phyloP scores from a whole-genome alignment of 192 early-diverging fungal species.

The Coemansia brasiliensis region DNA sequence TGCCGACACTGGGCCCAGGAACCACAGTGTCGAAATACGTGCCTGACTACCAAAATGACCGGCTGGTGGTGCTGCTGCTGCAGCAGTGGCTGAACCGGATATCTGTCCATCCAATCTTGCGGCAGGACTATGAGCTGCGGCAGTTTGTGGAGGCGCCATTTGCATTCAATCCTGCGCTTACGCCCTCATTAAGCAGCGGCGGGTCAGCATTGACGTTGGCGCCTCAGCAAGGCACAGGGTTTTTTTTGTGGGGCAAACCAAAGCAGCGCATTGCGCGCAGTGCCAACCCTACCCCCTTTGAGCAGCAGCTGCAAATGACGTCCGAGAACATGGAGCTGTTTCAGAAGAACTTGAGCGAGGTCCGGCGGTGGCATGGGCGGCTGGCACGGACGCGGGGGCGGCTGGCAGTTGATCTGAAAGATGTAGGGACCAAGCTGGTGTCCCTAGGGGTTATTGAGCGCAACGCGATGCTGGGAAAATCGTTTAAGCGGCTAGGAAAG shows the following conservation, averaged over 20 bases:
- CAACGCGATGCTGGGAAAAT: slow-evolving; percentile 25
- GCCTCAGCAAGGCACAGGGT: slow-evolving; percentile 27
- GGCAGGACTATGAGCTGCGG: slow-evolving; percentile 57
- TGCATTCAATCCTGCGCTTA: slow-evolving; percentile 50
- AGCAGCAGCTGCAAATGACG: slow-evolving; percentile 36
- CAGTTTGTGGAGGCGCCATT: slow-evolving; percentile 59
- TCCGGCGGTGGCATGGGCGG: slow-evolving; percentile 51
- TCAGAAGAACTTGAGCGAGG: slow-evolving; percentile 28
- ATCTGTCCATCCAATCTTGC: slow-evolving; percentile 45
- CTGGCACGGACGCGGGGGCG: slow-evolving; percentile 43
- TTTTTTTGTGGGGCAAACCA: slow-evolving; percentile 40
- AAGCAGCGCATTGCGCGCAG: slow-evolving; percentile 27
- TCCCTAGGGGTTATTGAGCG: slow-evolving; percentile 45
- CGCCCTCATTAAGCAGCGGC: slow-evolving; percentile 12
- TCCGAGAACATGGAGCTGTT: slow-evolving; percentile 40
- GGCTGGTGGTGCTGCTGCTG: slow-evolving; percentile 45
- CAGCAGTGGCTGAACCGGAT: slow-evolving; percentile 55
- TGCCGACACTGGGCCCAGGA: slow-evolving; percentile 45
- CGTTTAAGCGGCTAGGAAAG: slow-evolving; percentile 52
- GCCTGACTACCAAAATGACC: slow-evolving; percentile 54
- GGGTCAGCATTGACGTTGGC: slow-evolving; percentile 23
- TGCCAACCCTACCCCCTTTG: slow-evolving; percentile 34
- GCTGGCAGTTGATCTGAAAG: slow-evolving; percentile 28
- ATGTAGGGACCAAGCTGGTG: slow-evolving; percentile 44
- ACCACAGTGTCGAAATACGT: slow-evolving; percentile 53